phyloP scores from a whole-genome alignment of 805 yeast genomes.

The Blastobotrys attinorum region DNA sequence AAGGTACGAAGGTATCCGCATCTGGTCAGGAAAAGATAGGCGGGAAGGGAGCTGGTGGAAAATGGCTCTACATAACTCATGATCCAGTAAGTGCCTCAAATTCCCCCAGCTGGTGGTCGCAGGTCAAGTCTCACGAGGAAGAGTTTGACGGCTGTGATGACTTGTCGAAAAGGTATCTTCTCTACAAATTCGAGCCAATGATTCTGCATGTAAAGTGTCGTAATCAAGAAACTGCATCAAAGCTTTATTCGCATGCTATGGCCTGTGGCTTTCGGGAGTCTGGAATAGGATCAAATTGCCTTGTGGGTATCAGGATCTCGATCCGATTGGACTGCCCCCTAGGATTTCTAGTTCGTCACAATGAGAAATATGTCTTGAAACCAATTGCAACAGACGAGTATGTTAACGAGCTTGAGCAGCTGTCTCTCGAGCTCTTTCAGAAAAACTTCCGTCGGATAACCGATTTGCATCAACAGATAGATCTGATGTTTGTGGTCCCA shows the following conservation, averaged over 20 bases:
- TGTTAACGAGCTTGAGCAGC: slow-evolving; percentile 41
- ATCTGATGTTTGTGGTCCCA: not conserved
- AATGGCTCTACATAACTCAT: slow-evolving; percentile 77
- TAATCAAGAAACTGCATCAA: slow-evolving; percentile 47
- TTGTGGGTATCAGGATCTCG: slow-evolving; percentile 70
- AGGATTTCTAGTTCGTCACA: slow-evolving; percentile 43
- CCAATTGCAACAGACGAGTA: slow-evolving; percentile 47
- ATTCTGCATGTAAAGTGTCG: slow-evolving; percentile 79
- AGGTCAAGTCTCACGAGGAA: not conserved
- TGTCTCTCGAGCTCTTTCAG: slow-evolving; percentile 54
- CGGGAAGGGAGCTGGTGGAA: slow-evolving; percentile 80
- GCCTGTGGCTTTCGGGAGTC: slow-evolving; percentile 80
- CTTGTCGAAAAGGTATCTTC: slow-evolving; percentile 38
- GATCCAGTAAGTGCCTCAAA: slow-evolving; percentile 33
- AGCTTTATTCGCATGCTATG: slow-evolving; percentile 64
- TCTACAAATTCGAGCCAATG: slow-evolving; percentile 79
- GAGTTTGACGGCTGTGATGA: not conserved
- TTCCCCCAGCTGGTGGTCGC: slow-evolving; percentile 19
- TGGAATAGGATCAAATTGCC: slow-evolving; percentile 72
- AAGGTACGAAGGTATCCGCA: slow-evolving; percentile 45
- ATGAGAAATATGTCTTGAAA: slow-evolving; percentile 22
- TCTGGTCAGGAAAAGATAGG: slow-evolving; percentile 37
- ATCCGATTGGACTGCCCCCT: slow-evolving; percentile 72
- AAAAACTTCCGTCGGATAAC: slow-evolving; percentile 57
- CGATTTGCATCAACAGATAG: slow-evolving; percentile 27